Percentiles rank a stretch among this genome's conserved stretches.
Evolutionary conservation across 306 rosid species (phyloP).

Genomic region (Glycine tomentella): DNA sequence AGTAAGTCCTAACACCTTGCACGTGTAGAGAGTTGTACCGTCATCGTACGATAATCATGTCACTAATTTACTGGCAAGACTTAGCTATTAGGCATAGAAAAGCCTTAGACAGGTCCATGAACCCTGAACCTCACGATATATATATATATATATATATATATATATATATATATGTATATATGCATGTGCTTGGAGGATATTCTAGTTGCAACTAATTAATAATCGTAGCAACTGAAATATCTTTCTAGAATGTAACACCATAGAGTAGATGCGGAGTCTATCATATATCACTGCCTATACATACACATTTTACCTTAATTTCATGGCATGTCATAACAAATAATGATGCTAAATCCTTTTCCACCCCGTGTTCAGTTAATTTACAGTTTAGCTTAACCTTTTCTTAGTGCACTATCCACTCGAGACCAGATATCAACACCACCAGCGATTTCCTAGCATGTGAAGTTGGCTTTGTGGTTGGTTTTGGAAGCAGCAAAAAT

Average conservation of each 20-base stretch:
- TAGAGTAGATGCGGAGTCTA: no score
- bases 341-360: conserved; percentile 46
- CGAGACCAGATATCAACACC: not conserved
- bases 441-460: conserved; percentile 43
- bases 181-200: conserved; percentile 41
- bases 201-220: conserved; percentile 46
- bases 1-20: conserved; percentile 26
- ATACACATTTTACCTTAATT: conserved; percentile 48
- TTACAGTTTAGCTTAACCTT: conserved; percentile 43
- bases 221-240: conserved; percentile 35
- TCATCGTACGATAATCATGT: conserved; percentile 32
- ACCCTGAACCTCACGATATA: not conserved
- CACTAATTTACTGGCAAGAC: conserved; percentile 42
- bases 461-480: conserved; percentile 26
- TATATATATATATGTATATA: no score
- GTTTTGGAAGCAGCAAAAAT: not conserved
- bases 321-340: conserved; percentile 17
- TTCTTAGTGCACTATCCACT: not conserved
- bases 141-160: no score
- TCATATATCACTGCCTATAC: conserved; percentile 14
- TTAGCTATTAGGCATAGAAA: conserved; percentile 31
- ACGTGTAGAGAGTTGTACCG: conserved; percentile 29
- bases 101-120: conserved; percentile 10
- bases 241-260: conserved; percentile 35
- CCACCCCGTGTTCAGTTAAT: conserved; percentile 33